Evolutionary conservation across 2,329 filamentous ascomycete species (phyloP).

Genomic region (Aureobasidium lini): DNA sequence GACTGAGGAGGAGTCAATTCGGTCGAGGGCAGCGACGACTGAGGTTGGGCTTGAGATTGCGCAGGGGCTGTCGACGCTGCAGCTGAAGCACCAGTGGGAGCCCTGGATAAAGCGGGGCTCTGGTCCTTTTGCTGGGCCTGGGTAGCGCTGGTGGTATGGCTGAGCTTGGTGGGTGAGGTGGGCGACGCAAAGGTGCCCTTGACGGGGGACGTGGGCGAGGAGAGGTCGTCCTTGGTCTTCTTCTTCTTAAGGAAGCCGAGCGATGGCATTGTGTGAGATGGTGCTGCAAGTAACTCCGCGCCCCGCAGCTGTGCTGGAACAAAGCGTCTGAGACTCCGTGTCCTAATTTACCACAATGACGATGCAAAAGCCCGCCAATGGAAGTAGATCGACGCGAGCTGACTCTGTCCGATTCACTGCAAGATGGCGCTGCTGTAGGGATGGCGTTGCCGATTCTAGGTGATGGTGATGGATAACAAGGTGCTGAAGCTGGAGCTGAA

Average conservation of each 20-base stretch:
- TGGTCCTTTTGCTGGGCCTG: neutral
- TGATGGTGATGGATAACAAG: neutral
- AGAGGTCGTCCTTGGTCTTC: constrained; percentile 80
- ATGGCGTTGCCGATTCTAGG: neutral
- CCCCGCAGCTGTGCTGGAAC: constrained; percentile 11
- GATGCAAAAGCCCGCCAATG: neutral
- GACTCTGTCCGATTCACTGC: no score
- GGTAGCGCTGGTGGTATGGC: neutral
- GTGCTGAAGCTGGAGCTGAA: constrained; percentile 11
- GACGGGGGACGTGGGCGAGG: constrained; percentile 59
- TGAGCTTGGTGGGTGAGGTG: constrained; percentile 9
- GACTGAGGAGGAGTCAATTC: constrained; percentile 7
- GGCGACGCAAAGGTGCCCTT: constrained; percentile 37
- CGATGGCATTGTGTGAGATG: constrained; percentile 64
- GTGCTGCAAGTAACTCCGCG: constrained; percentile 7
- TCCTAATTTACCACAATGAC: constrained; percentile 9
- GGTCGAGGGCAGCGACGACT: constrained; percentile 9
- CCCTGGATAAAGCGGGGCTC: constrained; percentile 15
- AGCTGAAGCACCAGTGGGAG: constrained; percentile 18
- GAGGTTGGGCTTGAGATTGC: constrained; percentile 11
- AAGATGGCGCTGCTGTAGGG: neutral
- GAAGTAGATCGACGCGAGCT: no score
- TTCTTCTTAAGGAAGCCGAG: constrained; percentile 98
- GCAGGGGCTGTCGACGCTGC: constrained; percentile 16
- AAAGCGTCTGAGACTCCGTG: constrained; percentile 10